These are phyloP conservation scores for Fraxinus angustifolia DNA, from an alignment of 305 asterid genomes.

Conservation along the genomic window DNA sequence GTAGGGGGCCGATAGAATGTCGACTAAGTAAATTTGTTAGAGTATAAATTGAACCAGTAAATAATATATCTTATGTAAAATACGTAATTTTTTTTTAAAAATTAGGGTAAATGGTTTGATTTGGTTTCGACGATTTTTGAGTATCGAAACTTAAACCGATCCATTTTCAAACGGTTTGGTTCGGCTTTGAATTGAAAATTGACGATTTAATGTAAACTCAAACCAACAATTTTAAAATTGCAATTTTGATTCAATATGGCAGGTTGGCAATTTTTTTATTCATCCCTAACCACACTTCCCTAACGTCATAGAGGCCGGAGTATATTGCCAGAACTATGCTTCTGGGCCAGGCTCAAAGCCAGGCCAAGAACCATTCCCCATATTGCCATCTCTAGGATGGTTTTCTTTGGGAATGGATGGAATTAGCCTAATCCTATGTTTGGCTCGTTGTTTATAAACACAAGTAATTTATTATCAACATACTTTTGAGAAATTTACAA, in stretches of 20 bases:
- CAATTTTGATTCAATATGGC: not conserved
- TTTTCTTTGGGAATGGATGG: not conserved
- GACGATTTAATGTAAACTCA: not conserved
- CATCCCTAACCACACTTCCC: not conserved
- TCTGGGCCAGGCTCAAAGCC: no score
- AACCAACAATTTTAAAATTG: no score
- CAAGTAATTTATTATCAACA: not conserved
- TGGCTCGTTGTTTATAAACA: not conserved
- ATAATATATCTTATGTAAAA: not conserved
- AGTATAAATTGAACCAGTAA: not conserved
- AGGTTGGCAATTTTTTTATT: not conserved
- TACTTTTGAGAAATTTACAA: not conserved
- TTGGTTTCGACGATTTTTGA: not conserved
- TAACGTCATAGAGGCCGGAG: not conserved
- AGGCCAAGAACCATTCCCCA: not conserved
- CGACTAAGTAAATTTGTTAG: not conserved
- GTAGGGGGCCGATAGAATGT: not conserved
- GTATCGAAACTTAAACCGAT: no score
- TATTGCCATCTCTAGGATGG: not conserved
- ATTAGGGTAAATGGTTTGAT: not conserved
- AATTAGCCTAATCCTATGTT: not conserved
- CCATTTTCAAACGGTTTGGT: not conserved
- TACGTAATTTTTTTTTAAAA: not conserved
- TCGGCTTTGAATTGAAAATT: not conserved
- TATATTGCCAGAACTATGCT: no score